Base-by-base conservation (phyloP, 768 basidiomycete genomes). In the Termitomyces sp. region DNA sequence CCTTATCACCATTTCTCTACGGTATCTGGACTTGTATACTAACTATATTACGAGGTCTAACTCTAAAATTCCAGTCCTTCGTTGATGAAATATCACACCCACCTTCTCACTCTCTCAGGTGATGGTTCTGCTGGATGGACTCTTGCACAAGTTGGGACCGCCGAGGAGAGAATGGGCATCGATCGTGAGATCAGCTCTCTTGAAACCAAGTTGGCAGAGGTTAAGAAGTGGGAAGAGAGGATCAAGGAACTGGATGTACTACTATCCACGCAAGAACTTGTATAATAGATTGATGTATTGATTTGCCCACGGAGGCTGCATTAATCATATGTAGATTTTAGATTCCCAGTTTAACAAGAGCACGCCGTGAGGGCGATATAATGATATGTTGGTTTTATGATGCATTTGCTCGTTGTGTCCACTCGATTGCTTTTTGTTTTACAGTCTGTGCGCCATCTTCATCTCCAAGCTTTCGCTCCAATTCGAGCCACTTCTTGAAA, bases 401-500 rank as follows among this genome's bases (percentile, higher is more conserved):
- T 55, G 70, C 69, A 46, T 75, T 76, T 22, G 87, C 86, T 64
- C 73, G 80, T 69, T 85, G 88, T 60, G 91, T 91, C 94, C 94
- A 99, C 71, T 93, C 94, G 42, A 94, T 75, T 13, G 97, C 97
- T 69, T 89, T 91, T 63, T 84, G 78, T 77, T 98, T 99, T 46
- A 97, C 95, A 46, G 70, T 69, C 32, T 82, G 81, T 27, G 84
- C 87, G 20, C 95, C 94, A 43, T 88, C 87, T 58, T 90, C 92
- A 65, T 97, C 92, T 4, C 96, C 97, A 58, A 95, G 74, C 63
- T 85, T 82, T 64, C 83, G 85, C 71, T 98, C 97, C 39, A 97
- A 73, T 58, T 87, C 87, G 33, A 98, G 78, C 93, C 95, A 97
- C 72, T 98, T 98, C 75, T 99, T 99, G 83, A 99, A 98, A 73